Evolutionary conservation across 2,329 filamentous ascomycete genomes (phyloP), one percentile per base, ranked within the genome.

Genomic region (Cercospora berteroae): DNA sequence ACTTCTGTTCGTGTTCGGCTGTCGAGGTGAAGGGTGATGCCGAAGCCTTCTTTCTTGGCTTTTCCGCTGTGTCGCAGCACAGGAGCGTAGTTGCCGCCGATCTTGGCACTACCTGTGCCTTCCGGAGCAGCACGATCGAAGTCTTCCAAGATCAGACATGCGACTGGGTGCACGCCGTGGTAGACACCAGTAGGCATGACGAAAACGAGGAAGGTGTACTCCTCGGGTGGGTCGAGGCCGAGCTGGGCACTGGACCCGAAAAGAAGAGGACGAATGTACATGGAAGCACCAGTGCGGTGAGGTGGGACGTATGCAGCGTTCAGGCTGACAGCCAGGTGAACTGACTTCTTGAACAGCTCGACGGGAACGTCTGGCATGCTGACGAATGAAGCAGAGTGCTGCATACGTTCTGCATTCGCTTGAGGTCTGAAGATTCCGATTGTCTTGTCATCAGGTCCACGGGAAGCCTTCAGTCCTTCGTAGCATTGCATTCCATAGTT

Each of bases 401-500:
- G 90, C 84, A 98, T 88, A 67, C 94, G 92, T 50, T 82, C 80
- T 42, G 94, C 95, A 79, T 98, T 98, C 77, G 90, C 88, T 76
- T 89, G 86, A 0, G 94, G 92, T 4, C 94, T 90, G 87, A 98
- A 98, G 79, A 98, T 87, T 78, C 89, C 88, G 81, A 98, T 94
- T 67, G 82, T 81, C 67, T 84, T 78, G 79, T 90, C 87, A 66
- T 86, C 83, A 18, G 93, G 91, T 2, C 85, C 84, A 70, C 94
- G 93, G 86, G 97, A 97, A 64, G 94, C 94, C 81, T 98, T 98
- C 79, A 98, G 88, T n/a, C 95, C 95, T 80, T 99, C 95, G 84
- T 96, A 99, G 75, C 93, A 94, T 83, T 98, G 95, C 78, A 97
- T 93, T 67, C 94, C 93, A 80, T 99, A 99, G 85, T 99, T 99